A percentile compares a stretch with the other conserved stretches of the same genome.
Evolutionary conservation across 441 rosid genomes (phyloP).

Genomic region (Mallotus repandus): DNA sequence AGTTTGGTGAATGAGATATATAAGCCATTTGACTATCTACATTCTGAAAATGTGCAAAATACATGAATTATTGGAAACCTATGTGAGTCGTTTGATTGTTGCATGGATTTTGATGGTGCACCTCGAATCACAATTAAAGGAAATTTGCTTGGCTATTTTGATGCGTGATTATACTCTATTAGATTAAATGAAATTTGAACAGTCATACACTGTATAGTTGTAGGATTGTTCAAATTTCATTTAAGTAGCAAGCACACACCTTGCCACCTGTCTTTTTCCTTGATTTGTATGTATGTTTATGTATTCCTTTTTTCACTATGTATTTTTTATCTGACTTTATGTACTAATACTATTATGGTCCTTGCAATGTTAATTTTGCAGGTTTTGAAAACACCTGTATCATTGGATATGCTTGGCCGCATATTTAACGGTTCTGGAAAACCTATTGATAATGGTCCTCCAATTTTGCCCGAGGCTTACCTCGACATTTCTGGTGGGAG

Average conservation of each 20-base stretch:
- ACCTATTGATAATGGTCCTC: slow-evolving; percentile 99
- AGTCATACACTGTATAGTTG: too few species aligned
- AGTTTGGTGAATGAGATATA: neutral
- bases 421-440: slow-evolving; percentile 98
- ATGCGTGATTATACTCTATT: neutral
- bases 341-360: neutral
- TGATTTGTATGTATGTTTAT: neutral
- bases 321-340: neutral
- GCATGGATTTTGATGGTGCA: neutral
- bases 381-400: slow-evolving; percentile 97
- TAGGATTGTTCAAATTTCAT: too few species aligned
- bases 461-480: slow-evolving; percentile 96
- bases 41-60: neutral
- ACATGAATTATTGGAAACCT: neutral
- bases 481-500: slow-evolving; percentile 86
- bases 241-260: too few species aligned
- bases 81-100: neutral
- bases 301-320: neutral
- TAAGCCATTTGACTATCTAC: neutral
- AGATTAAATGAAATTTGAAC: neutral
- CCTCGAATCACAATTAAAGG: neutral
- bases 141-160: neutral
- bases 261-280: neutral
- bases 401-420: slow-evolving; percentile 99
- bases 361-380: slow-evolving; percentile 23